These are phyloP conservation scores for Colletotrichum sublineola DNA, from an alignment of 2,329 filamentous ascomycete genomes.

Conservation along the genomic window DNA sequence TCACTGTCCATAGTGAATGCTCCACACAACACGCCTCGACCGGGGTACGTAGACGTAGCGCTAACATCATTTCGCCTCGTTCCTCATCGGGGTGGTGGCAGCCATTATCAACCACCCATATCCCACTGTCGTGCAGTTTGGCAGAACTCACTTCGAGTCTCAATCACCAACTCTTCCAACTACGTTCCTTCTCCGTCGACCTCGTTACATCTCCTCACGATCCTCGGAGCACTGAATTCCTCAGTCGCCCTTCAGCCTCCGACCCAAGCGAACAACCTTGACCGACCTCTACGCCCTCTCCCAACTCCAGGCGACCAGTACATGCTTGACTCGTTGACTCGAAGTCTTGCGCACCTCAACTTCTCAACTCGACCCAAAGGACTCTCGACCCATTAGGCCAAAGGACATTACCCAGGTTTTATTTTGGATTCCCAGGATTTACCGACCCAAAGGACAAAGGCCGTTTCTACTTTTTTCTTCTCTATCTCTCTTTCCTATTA, in stretches of 20 bases:
- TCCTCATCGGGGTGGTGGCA: conserved; percentile 38
- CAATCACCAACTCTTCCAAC: conserved; percentile 47
- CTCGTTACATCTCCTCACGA: conserved; percentile 44
- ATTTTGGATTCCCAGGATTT: conserved; percentile 38
- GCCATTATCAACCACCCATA: conserved; percentile 44
- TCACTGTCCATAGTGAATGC: conserved; percentile 48
- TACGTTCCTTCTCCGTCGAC: conserved; percentile 55
- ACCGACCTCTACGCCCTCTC: conserved; percentile 25
- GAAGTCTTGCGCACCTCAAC: conserved; percentile 56
- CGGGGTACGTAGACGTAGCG: conserved; percentile 40
- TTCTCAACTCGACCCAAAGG: conserved; percentile 38
- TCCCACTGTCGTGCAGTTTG: conserved; percentile 38
- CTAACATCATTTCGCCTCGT: conserved; percentile 44
- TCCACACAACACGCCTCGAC: conserved; percentile 52
- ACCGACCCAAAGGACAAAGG: conserved; percentile 35
- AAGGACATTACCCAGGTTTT: conserved; percentile 37
- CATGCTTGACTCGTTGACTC: conserved; percentile 64
- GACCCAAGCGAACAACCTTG: conserved; percentile 29
- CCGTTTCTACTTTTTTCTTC: conserved; percentile 44
- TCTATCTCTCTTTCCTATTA: conserved; percentile 40
- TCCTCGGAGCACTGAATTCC: conserved; percentile 32
- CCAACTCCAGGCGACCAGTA: conserved; percentile 18
- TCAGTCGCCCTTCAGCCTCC: conserved; percentile 32
- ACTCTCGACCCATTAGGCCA: conserved; percentile 44
- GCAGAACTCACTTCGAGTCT: conserved; percentile 3